Conservation (phyloP, 2,329 filamentous ascomycete species). For the Scopulariopsis brevicaulis region DNA sequence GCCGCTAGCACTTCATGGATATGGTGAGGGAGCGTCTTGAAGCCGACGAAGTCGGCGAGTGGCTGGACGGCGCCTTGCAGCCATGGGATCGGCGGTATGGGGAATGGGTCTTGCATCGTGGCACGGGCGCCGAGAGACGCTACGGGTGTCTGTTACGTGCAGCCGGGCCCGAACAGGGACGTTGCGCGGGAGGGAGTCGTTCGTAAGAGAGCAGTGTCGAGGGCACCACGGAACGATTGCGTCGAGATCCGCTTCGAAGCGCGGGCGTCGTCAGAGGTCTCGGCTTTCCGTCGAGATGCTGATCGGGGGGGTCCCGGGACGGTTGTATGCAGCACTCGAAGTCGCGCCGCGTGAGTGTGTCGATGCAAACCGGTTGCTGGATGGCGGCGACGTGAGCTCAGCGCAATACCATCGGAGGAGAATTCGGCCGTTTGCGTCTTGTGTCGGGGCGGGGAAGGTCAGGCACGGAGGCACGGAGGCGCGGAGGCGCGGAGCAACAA, state of each 20-base stretch:
- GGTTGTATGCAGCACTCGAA: neutral
- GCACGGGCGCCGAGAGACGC: neutral
- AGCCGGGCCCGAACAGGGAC: too few relatives aligned
- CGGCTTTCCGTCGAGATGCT: too few relatives aligned
- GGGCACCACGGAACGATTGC: too few relatives aligned
- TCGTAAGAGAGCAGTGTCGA: too few relatives aligned
- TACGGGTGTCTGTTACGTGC: neutral
- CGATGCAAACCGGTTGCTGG: neutral
- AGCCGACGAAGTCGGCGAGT: conserved; percentile 46
- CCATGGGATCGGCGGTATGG: conserved; percentile 48
- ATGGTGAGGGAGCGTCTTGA: conserved; percentile 62
- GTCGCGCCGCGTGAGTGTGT: neutral
- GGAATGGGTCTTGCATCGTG: conserved; percentile 64
- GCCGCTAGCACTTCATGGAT: conserved; percentile 64
- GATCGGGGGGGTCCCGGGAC: neutral
- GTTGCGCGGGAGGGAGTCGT: too few relatives aligned
- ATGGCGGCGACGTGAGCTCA: neutral
- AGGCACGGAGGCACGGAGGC: neutral
- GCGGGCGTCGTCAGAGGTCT: too few relatives aligned
- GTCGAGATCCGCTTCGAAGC: too few relatives aligned
- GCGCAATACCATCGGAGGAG: neutral
- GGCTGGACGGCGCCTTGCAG: conserved; percentile 47
- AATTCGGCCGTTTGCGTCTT: neutral
- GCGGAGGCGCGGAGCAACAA: too few relatives aligned
- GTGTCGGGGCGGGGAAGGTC: neutral